Conservation (phyloP, 495 filamentous ascomycete species). For the Penicillium verhagenii region DNA sequence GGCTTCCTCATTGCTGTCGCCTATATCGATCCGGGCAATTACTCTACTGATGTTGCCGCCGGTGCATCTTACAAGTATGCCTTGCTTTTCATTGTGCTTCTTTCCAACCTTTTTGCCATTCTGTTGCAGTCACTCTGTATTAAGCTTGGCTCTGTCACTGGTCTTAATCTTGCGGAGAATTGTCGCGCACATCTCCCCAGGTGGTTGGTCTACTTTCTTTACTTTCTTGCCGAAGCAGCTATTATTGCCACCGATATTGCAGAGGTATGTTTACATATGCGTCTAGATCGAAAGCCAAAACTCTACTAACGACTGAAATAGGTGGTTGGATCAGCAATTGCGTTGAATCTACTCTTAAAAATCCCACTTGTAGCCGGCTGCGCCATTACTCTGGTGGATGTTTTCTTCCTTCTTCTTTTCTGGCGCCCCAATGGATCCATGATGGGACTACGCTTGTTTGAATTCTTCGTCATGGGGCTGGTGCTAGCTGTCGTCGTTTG, state of each 20-base stretch:
- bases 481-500: conserved; percentile 86
- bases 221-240: conserved; percentile 72
- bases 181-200: conserved; percentile 71
- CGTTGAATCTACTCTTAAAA: conserved; percentile 77
- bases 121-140: conserved; percentile 79
- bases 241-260: conserved; percentile 91
- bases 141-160: conserved; percentile 83
- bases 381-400: conserved; percentile 80
- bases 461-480: conserved; percentile 74
- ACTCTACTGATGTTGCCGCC: conserved; percentile 78
- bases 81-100: conserved; percentile 75
- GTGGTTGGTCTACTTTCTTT: conserved; percentile 75
- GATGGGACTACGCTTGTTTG: conserved; percentile 72
- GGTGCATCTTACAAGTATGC: conserved; percentile 63
- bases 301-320: conserved; percentile 24
- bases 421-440: conserved; percentile 76
- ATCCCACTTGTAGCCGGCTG: conserved; percentile 85
- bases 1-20: conserved; percentile 83
- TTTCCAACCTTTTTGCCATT: conserved; percentile 84
- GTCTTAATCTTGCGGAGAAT: conserved; percentile 76
- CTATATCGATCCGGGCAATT: conserved; percentile 83
- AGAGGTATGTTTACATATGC: conserved; percentile 55
- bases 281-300: background rate
- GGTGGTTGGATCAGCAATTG: conserved; percentile 90
- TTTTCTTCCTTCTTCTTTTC: conserved; percentile 81